Evolutionary conservation across 805 yeast genomes (phyloP).

Genomic region (Wickerhamomyces bovis): DNA sequence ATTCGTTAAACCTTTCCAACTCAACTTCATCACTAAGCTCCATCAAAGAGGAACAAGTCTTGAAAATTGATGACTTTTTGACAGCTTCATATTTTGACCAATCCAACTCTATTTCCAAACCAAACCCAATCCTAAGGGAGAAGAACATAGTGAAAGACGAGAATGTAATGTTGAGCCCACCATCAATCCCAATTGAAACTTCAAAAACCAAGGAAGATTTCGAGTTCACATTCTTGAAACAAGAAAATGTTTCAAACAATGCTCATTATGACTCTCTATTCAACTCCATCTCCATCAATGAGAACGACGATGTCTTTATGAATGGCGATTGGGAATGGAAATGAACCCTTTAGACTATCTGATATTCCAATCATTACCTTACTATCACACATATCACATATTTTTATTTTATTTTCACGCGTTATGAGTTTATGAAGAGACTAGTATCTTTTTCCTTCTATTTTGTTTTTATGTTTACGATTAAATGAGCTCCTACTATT

Average conservation of each 20-base stretch:
- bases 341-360: background rate
- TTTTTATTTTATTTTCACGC: background rate
- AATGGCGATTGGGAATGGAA: slow-evolving; percentile 20
- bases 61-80: slow-evolving; percentile 22
- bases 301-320: slow-evolving; percentile 8
- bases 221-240: slow-evolving; percentile 22
- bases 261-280: slow-evolving; percentile 13
- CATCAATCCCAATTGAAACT: slow-evolving; percentile 6
- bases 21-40: slow-evolving; percentile 15
- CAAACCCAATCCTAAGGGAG: slow-evolving; percentile 1
- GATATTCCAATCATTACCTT: background rate
- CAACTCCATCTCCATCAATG: slow-evolving; percentile 4
- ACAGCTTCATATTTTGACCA: slow-evolving; percentile 20
- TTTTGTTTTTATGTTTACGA: background rate
- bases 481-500: background rate
- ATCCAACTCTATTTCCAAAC: slow-evolving; percentile 10
- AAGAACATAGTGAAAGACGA: background rate
- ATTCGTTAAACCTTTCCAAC: slow-evolving; percentile 2
- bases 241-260: slow-evolving; percentile 8
- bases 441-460: background rate
- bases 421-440: background rate
- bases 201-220: slow-evolving; percentile 8
- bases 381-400: too few relatives aligned
- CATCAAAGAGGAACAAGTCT: slow-evolving; percentile 20
- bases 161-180: slow-evolving; percentile 3